Evolutionary conservation across 2,329 filamentous ascomycete genomes (phyloP), one percentile per base, ranked within the genome.

Genomic region (Cordyceps militaris): DNA sequence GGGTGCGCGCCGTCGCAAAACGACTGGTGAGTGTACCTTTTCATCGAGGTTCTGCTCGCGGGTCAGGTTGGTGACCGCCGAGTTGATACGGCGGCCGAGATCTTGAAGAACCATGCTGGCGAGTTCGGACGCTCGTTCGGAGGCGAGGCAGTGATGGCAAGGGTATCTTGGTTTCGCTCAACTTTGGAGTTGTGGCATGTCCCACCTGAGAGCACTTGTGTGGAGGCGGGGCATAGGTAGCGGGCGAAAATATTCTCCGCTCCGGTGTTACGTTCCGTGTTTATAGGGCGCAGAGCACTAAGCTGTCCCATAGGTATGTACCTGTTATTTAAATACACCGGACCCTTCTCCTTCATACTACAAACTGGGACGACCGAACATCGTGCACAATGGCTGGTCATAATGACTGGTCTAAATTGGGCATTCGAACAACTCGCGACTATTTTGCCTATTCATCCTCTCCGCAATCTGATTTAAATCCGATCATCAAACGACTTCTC

Each of bases 71-170:
- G 86, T 88, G 77, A 99, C 89, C 68, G 94, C 94, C 80, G 91
- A 85, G 77, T 97, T 97, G 74, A 99, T 97, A 77, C 94, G 94
- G 80, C 93, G 91, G 67, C 94, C 94, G 60, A 99, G 84, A 83
- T 99, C 94, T 85, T 96, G 92, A 70, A 99, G 88, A 82, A 99
- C 94, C 94, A 99, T 99, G 71, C 68, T 61, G 60, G 58, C 56
- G 46, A 42, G 40, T 42, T 53, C 8, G 28, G 52, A 23, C 34
- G 57, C 57, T 54, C 50, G 50, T 38, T 51, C 30, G 38, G 57
- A 59, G 44, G 24, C 51, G 36, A 46, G 46, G 44, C 44, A 34
- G 50, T 38, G 32, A 44, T 58, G 36, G 43, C 4, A 36, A 44
- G 36, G 43, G 57, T 44, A 55, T 55, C 49, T 42, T 36, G 42